A percentile compares a stretch with the other conserved stretches of the same genome.
These are phyloP conservation scores for Aciculosporium take DNA, from an alignment of 2,329 filamentous ascomycete species.

Conservation along the genomic window DNA sequence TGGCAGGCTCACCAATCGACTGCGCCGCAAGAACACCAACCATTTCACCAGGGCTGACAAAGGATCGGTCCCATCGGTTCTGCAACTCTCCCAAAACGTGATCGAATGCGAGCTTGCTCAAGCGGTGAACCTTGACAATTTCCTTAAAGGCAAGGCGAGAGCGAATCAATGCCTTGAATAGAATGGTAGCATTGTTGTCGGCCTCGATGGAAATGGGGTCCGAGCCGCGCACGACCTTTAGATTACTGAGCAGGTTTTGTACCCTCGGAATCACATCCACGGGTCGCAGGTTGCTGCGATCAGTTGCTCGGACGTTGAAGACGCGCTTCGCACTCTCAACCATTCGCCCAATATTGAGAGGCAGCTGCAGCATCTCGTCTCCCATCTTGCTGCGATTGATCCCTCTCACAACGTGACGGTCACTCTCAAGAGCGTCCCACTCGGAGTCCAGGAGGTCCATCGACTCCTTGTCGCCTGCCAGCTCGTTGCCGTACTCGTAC, in stretches of 20 bases:
- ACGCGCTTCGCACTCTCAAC: slow-evolving; percentile 81
- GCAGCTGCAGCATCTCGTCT: slow-evolving; percentile 77
- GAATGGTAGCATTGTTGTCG: slow-evolving; percentile 71
- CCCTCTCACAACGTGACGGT: slow-evolving; percentile 59
- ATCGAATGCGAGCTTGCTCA: slow-evolving; percentile 85
- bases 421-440: slow-evolving; percentile 62
- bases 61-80: slow-evolving; percentile 70
- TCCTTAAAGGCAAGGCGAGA: slow-evolving; percentile 88
- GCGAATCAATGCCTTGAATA: slow-evolving; percentile 85
- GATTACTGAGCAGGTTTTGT: slow-evolving; percentile 55
- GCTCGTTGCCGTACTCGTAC: slow-evolving; percentile 68
- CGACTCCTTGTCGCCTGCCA: slow-evolving; percentile 73
- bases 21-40: slow-evolving; percentile 94
- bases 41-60: slow-evolving; percentile 93
- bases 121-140: slow-evolving; percentile 67
- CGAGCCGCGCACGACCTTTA: slow-evolving; percentile 74
- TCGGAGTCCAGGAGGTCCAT: slow-evolving; percentile 81
- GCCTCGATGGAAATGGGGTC: slow-evolving; percentile 76
- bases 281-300: slow-evolving; percentile 80
- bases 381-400: slow-evolving; percentile 56
- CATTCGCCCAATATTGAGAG: slow-evolving; percentile 81
- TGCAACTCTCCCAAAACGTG: slow-evolving; percentile 86
- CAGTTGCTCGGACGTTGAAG: slow-evolving; percentile 76
- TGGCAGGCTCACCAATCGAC: slow-evolving; percentile 96
- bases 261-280: slow-evolving; percentile 75